Conservation (phyloP, 495 filamentous ascomycete species). For the Penicillium robsamsonii region DNA sequence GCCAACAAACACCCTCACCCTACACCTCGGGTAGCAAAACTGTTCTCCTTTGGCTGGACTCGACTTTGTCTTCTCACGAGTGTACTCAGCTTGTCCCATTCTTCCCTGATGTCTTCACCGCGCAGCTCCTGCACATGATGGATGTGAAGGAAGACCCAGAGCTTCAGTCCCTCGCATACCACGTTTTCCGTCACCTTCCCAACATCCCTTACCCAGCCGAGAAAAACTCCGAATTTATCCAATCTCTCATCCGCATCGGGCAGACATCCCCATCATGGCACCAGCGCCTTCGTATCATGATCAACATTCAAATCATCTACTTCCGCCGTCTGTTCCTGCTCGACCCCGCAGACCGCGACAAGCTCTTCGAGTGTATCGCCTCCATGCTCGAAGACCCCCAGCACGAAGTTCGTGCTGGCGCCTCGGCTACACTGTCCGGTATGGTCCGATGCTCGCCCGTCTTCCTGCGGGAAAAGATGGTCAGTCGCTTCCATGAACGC, state of each 20-base stretch:
- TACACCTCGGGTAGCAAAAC: constrained; percentile 98
- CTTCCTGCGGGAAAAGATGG: constrained; percentile 69
- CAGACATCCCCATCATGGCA: constrained; percentile 89
- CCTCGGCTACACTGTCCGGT: constrained; percentile 84
- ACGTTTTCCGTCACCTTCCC: constrained; percentile 93
- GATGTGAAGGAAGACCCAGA: constrained; percentile 98
- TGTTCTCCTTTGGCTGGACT: constrained; percentile 91
- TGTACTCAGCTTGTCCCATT: constrained; percentile 88
- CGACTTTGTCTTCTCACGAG: constrained; percentile 84
- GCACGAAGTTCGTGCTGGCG: constrained; percentile 91
- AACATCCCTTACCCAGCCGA: constrained; percentile 91
- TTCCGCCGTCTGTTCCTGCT: constrained; percentile 97
- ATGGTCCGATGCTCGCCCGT: constrained; percentile 98
- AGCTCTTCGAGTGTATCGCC: constrained; percentile 83
- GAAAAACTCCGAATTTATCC: constrained; percentile 79
- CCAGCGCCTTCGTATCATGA: constrained; percentile 90
- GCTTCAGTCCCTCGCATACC: constrained; percentile 90
- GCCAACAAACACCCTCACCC: constrained; percentile 87
- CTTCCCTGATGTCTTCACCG: constrained; percentile 86
- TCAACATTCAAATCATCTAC: constrained; percentile 99
- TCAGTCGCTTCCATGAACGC: constrained; percentile 69
- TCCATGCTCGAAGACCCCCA: constrained; percentile 92
- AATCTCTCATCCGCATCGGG: constrained; percentile 83
- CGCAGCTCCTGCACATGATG: constrained; percentile 98
- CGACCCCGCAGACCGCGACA: constrained; percentile 67